phyloP scores from a whole-genome alignment of 305 asterid species.

The Fraxinus paxiana region DNA sequence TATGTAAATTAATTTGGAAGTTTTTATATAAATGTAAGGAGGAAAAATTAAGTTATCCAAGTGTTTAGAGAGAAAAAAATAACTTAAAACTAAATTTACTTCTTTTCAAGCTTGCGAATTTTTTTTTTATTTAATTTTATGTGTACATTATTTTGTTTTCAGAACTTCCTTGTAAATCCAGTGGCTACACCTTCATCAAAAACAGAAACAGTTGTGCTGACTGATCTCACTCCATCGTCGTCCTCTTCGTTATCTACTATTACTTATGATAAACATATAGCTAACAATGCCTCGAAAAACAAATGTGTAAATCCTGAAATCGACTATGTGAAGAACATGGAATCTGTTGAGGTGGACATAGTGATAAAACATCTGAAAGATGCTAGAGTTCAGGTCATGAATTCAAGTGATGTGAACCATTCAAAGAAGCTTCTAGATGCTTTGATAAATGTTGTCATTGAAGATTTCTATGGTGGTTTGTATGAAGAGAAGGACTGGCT shows the following conservation, averaged over 20 bases:
- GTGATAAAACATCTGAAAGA: slow-evolving; percentile 43
- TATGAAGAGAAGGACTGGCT: slow-evolving; percentile 40
- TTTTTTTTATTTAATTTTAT: neutral
- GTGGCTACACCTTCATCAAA: slow-evolving; percentile 33
- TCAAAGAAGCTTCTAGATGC: slow-evolving; percentile 56
- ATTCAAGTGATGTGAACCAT: slow-evolving; percentile 38
- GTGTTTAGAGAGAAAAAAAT: neutral
- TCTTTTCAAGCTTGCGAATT: neutral
- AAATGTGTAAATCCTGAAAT: slow-evolving; percentile 15
- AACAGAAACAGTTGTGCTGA: slow-evolving; percentile 25
- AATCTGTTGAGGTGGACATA: slow-evolving; percentile 44
- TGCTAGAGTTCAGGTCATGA: slow-evolving; percentile 45
- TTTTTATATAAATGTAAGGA: neutral
- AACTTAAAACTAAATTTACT: neutral
- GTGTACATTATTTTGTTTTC: slow-evolving; percentile 9
- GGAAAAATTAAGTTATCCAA: neutral
- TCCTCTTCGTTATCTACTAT: slow-evolving; percentile 32
- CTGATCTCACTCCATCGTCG: slow-evolving; percentile 37
- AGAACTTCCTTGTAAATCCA: slow-evolving; percentile 33
- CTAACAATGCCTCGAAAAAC: slow-evolving; percentile 11
- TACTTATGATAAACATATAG: slow-evolving; percentile 24
- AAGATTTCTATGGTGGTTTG: slow-evolving; percentile 40
- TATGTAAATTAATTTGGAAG: neutral
- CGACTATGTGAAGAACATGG: slow-evolving; percentile 21
- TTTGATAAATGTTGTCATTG: slow-evolving; percentile 32